phyloP scores from a whole-genome alignment of 305 asterid species.

The Fraxinus nigra region DNA sequence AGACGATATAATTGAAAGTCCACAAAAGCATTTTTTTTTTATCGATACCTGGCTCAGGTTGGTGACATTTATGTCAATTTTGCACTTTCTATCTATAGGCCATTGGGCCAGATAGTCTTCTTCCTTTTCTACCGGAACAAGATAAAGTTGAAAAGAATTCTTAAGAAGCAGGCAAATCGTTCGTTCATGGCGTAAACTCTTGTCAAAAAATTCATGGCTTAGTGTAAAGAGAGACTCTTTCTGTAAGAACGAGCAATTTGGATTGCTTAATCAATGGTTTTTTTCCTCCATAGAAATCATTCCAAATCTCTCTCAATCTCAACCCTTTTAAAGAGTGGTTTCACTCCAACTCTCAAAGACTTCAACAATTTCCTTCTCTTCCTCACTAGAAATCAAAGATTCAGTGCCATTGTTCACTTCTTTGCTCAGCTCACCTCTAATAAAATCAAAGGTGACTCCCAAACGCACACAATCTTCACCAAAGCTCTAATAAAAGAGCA shows the following conservation, averaged over 20 bases:
- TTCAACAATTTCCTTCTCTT: constrained; percentile 51
- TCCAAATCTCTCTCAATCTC: constrained; percentile 38
- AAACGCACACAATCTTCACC: constrained; percentile 37
- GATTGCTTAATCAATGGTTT: neutral
- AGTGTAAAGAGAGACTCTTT: neutral
- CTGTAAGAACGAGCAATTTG: neutral
- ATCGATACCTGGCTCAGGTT: neutral
- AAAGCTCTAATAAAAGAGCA: constrained; percentile 51
- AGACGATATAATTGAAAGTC: neutral
- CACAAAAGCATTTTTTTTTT: neutral
- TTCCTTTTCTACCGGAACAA: neutral
- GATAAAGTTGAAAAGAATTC: neutral
- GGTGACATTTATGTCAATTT: neutral
- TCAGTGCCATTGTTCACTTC: constrained; percentile 42
- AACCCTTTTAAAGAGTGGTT: constrained; percentile 56
- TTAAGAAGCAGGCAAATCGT: neutral
- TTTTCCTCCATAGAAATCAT: constrained; percentile 12
- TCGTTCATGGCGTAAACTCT: neutral
- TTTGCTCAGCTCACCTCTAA: constrained; percentile 51
- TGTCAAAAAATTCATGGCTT: neutral
- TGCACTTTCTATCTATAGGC: neutral
- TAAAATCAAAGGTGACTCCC: constrained; percentile 37
- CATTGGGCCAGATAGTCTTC: neutral
- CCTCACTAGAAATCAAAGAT: constrained; percentile 44
- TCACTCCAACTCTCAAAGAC: constrained; percentile 48